A percentile compares a stretch with the other conserved stretches of the same genome.
Evolutionary conservation across 1,139 yeast species (phyloP).

Genomic region (Pichia terricola): DNA sequence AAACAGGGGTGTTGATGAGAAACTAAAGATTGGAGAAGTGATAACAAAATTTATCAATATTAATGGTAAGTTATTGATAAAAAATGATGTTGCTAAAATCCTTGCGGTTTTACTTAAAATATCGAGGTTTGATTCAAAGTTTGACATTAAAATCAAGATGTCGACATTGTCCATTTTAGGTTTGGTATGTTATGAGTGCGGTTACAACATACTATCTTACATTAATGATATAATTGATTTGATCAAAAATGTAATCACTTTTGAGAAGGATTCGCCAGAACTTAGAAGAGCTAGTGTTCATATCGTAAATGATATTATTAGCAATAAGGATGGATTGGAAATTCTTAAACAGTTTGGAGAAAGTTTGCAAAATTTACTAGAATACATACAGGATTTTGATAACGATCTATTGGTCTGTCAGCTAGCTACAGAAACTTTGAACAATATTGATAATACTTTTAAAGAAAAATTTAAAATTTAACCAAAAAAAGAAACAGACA

Average conservation of each 20-base stretch:
- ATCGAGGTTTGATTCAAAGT: constrained; percentile 14
- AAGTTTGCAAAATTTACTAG: constrained; percentile 33
- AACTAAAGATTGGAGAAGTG: constrained; percentile 75
- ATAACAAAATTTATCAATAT: constrained; percentile 46
- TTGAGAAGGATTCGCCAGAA: constrained; percentile 36
- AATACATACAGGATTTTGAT: constrained; percentile 40
- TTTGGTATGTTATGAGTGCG: constrained; percentile 37
- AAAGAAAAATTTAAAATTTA: constrained; percentile 11
- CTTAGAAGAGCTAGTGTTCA: constrained; percentile 73
- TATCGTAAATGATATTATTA: constrained; percentile 53
- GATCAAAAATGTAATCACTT: constrained; percentile 60
- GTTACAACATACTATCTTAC: constrained; percentile 31
- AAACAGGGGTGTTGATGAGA: constrained; percentile 42
- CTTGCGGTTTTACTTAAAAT: constrained; percentile 32
- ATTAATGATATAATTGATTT: constrained; percentile 61
- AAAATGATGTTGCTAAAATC: constrained; percentile 24
- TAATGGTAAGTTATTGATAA: constrained; percentile 36
- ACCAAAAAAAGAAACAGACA: not conserved
- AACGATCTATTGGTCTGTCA: constrained; percentile 50
- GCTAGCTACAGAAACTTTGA: constrained; percentile 34
- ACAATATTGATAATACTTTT: constrained; percentile 34
- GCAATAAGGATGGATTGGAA: constrained; percentile 30
- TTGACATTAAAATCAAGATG: constrained; percentile 62
- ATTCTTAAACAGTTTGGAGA: constrained; percentile 41
- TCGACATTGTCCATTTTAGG: constrained; percentile 83